Evolutionary conservation across 202 grass and related monocot species (phyloP).

Genomic region (Sporobolus alterniflorus): DNA sequence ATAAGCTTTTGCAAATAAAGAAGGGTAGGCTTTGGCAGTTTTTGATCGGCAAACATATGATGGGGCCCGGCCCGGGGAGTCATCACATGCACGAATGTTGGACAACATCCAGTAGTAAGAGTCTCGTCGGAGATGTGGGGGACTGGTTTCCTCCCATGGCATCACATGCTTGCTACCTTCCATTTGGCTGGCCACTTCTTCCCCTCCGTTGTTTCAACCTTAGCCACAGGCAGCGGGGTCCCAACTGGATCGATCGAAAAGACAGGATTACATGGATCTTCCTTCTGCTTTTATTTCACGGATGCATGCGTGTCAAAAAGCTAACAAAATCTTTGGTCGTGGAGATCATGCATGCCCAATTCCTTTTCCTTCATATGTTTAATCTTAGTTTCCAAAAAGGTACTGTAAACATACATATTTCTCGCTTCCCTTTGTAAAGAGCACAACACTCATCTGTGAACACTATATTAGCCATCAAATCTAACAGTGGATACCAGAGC

Average conservation of each 20-base stretch:
- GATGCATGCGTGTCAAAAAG: constrained; percentile 4
- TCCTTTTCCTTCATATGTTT: not conserved
- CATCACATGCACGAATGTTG: not conserved
- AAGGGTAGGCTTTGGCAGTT: not conserved
- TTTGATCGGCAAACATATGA: not conserved
- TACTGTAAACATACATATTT: not conserved
- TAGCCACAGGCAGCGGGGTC: constrained; percentile 31
- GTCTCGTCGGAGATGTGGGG: constrained; percentile 60
- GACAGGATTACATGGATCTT: constrained; percentile 11
- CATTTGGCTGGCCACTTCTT: constrained; percentile 32
- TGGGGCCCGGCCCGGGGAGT: not conserved
- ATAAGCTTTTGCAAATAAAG: not conserved
- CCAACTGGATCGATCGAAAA: constrained; percentile 30
- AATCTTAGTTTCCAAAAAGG: not conserved
- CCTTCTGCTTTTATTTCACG: not conserved
- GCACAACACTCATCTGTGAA: no score
- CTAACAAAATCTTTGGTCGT: constrained; percentile 29
- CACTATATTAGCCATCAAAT: no score
- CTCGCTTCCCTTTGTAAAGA: no score
- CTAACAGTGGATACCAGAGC: no score
- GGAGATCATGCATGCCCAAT: not conserved
- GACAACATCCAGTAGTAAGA: not conserved
- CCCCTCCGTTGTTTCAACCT: constrained; percentile 2
- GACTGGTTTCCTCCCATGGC: constrained; percentile 63
- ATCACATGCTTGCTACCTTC: constrained; percentile 38